phyloP scores from a whole-genome alignment of 2,329 filamentous ascomycete genomes.

The Colletotrichum viniferum region DNA sequence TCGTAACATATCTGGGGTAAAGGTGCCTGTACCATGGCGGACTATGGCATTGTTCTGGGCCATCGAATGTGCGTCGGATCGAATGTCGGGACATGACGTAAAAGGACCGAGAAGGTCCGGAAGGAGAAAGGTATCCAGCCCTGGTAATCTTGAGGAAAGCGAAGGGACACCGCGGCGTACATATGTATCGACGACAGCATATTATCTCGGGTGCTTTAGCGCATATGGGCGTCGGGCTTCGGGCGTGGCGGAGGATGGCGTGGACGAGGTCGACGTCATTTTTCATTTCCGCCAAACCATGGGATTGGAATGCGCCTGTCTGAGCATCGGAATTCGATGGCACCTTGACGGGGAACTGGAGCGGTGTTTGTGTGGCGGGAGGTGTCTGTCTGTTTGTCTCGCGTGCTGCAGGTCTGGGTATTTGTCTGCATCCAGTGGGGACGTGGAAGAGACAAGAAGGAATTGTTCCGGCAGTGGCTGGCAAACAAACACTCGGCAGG shows the following conservation, averaged over 20 bases:
- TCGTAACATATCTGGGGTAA: neutral
- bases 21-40: neutral
- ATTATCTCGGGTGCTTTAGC: neutral
- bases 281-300: neutral
- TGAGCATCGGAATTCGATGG: neutral
- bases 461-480: neutral
- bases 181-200: neutral
- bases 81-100: neutral
- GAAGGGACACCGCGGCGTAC: neutral
- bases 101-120: neutral
- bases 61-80: neutral
- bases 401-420: neutral
- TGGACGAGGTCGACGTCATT: neutral
- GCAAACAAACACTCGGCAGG: neutral
- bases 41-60: neutral
- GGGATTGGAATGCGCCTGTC: neutral
- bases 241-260: neutral
- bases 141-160: neutral
- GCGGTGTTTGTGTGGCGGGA: neutral
- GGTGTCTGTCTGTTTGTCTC: neutral
- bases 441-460: neutral
- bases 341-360: neutral
- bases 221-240: neutral
- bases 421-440: neutral
- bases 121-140: neutral